A percentile compares a stretch with the other conserved stretches of the same genome.
Conservation (phyloP, 768 basidiomycete species). For the Rhizopogon vulgaris region DNA sequence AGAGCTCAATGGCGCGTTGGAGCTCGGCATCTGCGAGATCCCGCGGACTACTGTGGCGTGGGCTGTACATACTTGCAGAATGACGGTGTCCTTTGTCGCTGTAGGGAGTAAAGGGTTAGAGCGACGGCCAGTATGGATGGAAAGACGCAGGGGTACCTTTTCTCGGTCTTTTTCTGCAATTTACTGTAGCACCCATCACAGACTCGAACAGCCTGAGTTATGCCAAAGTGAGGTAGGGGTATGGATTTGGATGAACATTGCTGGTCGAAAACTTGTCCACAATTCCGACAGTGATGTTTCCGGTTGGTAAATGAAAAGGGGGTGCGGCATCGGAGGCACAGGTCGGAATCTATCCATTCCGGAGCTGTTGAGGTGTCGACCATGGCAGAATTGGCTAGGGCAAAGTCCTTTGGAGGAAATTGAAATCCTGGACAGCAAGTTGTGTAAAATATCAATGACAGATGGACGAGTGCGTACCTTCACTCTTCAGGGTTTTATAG, state of each 20-base stretch:
- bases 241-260: conserved; percentile 82
- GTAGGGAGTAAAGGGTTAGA: neutral
- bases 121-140: neutral
- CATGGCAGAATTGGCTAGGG: conserved; percentile 71
- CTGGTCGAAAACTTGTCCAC: conserved; percentile 95
- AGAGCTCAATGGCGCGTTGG: conserved; percentile 88
- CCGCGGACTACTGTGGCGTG: conserved; percentile 49
- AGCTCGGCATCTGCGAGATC: conserved; percentile 81
- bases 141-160: conserved; percentile 32
- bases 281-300: conserved; percentile 98
- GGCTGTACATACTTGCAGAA: conserved; percentile 46
- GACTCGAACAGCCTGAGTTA: conserved; percentile 86
- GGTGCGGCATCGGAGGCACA: conserved; percentile 88
- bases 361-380: conserved; percentile 89
- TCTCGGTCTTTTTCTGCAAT: conserved; percentile 58
- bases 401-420: conserved; percentile 77
- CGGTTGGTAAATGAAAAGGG: conserved; percentile 93
- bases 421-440: conserved; percentile 49
- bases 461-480: conserved; percentile 44
- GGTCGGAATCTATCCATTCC: conserved; percentile 95
- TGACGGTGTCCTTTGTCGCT: conserved; percentile 49
- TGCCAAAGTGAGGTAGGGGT: conserved; percentile 89
- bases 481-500: conserved; percentile 67
- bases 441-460: neutral
- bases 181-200: conserved; percentile 90